A percentile compares a stretch with the other conserved stretches of the same genome.
These are phyloP conservation scores for Amylocarpus encephaloides DNA, from an alignment of 2,329 filamentous ascomycete species.

Conservation along the genomic window DNA sequence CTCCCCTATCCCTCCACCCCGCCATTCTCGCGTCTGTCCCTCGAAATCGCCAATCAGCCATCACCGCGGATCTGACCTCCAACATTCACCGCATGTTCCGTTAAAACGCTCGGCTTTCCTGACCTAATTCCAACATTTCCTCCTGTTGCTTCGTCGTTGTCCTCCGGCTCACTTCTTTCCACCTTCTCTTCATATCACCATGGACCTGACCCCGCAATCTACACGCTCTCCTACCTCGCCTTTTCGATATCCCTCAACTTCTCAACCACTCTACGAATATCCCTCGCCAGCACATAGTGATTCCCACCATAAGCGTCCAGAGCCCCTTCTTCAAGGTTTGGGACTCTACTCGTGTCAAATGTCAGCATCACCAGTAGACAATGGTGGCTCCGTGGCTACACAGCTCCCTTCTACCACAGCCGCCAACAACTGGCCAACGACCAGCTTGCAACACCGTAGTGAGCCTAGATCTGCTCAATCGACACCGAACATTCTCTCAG, in stretches of 20 bases:
- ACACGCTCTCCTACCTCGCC: conserved; percentile 28
- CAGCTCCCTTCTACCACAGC: conserved; percentile 19
- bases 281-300: conserved; percentile 31
- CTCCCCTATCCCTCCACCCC: too few species aligned
- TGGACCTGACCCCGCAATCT: conserved; percentile 32
- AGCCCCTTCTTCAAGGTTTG: conserved; percentile 25
- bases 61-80: neutral
- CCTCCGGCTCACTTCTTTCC: neutral
- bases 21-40: conserved; percentile 1
- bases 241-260: conserved; percentile 24
- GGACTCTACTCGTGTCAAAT: conserved; percentile 29
- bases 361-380: conserved; percentile 24
- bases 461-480: conserved; percentile 25
- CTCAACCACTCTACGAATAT: conserved; percentile 31
- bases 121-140: conserved; percentile 4
- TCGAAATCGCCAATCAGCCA: conserved; percentile 9
- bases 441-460: conserved; percentile 20
- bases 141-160: neutral
- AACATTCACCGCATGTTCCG: conserved; percentile 8
- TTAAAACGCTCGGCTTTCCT: conserved; percentile 7
- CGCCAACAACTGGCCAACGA: conserved; percentile 26
- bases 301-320: conserved; percentile 25
- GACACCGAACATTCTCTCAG: conserved; percentile 39
- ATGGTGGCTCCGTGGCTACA: conserved; percentile 16
- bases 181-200: conserved; percentile 19